Conservation (phyloP, 305 asterid genomes). For the Vinca major region DNA sequence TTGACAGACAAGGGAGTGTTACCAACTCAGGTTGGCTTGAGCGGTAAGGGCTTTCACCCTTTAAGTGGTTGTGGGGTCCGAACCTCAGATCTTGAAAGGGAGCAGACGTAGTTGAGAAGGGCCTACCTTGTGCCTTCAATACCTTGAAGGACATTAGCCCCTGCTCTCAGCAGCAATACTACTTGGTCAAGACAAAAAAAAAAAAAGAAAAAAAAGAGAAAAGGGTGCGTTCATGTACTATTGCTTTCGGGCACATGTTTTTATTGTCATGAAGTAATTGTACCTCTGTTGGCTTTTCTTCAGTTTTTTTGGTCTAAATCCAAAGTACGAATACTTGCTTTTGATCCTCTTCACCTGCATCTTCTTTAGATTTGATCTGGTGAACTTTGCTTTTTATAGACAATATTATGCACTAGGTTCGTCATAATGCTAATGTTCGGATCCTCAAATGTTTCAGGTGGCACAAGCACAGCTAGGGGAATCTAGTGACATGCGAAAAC, state of each 20-base stretch:
- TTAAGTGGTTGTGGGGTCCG: too few relatives aligned
- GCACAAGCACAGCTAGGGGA: slow-evolving; percentile 68
- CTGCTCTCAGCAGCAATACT: too few relatives aligned
- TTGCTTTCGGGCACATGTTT: not conserved
- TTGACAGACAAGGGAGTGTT: not conserved
- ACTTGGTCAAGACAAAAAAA: too few relatives aligned
- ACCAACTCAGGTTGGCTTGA: too few relatives aligned
- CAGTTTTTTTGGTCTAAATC: not conserved
- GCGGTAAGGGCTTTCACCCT: too few relatives aligned
- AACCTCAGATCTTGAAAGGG: too few relatives aligned
- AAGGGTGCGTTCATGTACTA: not conserved
- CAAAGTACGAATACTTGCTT: not conserved
- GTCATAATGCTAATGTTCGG: slow-evolving; percentile 7
- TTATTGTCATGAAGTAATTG: not conserved
- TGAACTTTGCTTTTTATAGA: not conserved
- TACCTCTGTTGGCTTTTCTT: not conserved
- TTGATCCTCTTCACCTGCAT: not conserved
- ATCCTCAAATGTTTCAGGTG: slow-evolving; percentile 40
- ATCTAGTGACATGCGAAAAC: slow-evolving; percentile 46
- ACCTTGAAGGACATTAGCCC: too few relatives aligned
- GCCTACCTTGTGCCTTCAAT: too few relatives aligned
- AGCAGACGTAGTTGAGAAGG: too few relatives aligned
- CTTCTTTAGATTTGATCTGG: not conserved
- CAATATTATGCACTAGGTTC: not conserved
- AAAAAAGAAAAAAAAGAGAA: not conserved